Conservation (phyloP, 148 eudicot species). For the Dysphania ambrosioides region DNA sequence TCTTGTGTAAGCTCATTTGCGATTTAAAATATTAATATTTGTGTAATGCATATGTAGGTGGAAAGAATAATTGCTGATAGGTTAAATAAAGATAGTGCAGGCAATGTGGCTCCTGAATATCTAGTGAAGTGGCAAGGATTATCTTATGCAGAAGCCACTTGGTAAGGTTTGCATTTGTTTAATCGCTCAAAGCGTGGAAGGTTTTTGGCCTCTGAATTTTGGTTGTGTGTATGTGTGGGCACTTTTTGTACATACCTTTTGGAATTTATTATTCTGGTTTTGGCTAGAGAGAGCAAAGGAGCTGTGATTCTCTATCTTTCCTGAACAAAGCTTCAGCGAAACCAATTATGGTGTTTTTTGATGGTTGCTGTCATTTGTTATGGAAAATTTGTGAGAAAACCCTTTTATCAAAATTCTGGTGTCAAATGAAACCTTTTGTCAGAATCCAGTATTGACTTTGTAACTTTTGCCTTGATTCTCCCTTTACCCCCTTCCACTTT, state of each 20-base stretch:
- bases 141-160: slow-evolving; percentile 99
- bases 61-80: slow-evolving; percentile 93
- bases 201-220: not conserved
- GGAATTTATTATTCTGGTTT: not conserved
- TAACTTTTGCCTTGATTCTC: no score
- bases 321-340: not conserved
- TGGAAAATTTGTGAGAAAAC: no score
- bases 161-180: slow-evolving; percentile 40
- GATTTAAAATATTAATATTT: not conserved
- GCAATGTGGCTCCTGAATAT: slow-evolving; percentile 67
- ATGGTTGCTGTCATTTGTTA: not conserved
- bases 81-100: slow-evolving; percentile 51
- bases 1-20: not conserved
- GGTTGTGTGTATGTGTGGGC: not conserved
- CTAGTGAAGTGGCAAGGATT: slow-evolving; percentile 98
- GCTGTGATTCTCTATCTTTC: not conserved
- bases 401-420: no score
- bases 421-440: no score
- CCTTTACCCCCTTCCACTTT: no score
- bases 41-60: slow-evolving; percentile 34
- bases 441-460: no score
- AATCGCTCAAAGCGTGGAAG: not conserved
- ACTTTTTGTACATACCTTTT: not conserved
- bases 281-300: not conserved
- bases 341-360: not conserved